phyloP scores from a whole-genome alignment of 2,329 filamentous ascomycete genomes.

The Claviceps digitariae region DNA sequence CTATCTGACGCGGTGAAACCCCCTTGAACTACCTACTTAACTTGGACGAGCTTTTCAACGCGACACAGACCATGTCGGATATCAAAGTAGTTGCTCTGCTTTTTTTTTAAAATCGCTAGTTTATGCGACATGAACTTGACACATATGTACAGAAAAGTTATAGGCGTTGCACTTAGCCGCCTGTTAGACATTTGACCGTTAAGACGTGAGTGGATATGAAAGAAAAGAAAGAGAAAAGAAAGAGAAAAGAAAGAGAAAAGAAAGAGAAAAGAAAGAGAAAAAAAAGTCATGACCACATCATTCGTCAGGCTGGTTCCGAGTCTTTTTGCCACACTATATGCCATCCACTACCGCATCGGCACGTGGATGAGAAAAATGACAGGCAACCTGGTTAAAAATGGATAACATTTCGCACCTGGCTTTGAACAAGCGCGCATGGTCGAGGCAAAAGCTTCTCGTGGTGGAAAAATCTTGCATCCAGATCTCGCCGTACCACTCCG shows the following conservation, averaged over 20 bases:
- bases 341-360: background rate
- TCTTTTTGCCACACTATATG: background rate
- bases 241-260: background rate
- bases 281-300: background rate
- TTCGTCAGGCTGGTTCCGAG: background rate
- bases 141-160: background rate
- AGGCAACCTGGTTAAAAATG: background rate
- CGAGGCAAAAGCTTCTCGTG: background rate
- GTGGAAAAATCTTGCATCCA: background rate
- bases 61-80: too few species aligned
- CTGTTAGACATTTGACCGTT: background rate
- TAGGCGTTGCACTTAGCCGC: background rate
- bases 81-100: too few species aligned
- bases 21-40: too few species aligned
- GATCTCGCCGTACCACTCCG: background rate
- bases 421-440: background rate
- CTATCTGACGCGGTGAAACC: too few species aligned
- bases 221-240: too few species aligned
- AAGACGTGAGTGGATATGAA: background rate
- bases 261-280: background rate
- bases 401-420: background rate
- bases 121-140: background rate
- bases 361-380: background rate
- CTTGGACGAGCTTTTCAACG: too few species aligned
- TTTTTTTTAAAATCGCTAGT: too few species aligned